Evolutionary conservation across 306 rosid genomes (phyloP).

Genomic region (Arachis hypogaea): DNA sequence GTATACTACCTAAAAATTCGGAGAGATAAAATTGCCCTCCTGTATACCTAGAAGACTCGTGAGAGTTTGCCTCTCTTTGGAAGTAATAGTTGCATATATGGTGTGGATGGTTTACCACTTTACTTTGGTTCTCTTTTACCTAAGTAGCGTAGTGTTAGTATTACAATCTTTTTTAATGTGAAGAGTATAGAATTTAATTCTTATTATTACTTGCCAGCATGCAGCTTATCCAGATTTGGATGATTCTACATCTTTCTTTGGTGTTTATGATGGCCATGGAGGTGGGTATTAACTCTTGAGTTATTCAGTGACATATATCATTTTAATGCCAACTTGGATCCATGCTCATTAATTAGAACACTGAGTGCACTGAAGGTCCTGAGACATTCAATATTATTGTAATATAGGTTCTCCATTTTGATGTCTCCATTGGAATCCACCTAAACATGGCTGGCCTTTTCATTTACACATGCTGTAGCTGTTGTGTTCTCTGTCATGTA

Average conservation of each 20-base stretch:
- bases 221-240: slow-evolving; percentile 85
- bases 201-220: slow-evolving; percentile 65
- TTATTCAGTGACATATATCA: not conserved
- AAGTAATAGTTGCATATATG: slow-evolving; percentile 18
- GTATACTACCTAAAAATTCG: not conserved
- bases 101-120: slow-evolving; percentile 11
- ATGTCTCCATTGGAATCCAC: slow-evolving; percentile 18
- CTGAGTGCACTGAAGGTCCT: not conserved
- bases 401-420: slow-evolving; percentile 23
- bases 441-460: slow-evolving; percentile 6
- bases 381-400: slow-evolving; percentile 21
- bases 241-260: slow-evolving; percentile 85
- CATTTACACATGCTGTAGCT: not conserved
- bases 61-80: slow-evolving; percentile 30
- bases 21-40: not conserved
- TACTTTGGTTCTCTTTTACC: slow-evolving; percentile 32
- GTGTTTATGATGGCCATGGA: slow-evolving; percentile 99
- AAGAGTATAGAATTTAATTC: slow-evolving; percentile 22
- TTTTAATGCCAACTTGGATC: not conserved
- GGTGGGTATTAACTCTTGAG: slow-evolving; percentile 49
- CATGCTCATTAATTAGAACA: slow-evolving; percentile 17
- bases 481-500: not conserved
- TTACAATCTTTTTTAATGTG: slow-evolving; percentile 18
- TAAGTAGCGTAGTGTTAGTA: slow-evolving; percentile 2
- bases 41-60: not conserved